Base-by-base conservation (phyloP, 1,284 basidiomycete species). In the Cystobasidiaceae sp. region DNA sequence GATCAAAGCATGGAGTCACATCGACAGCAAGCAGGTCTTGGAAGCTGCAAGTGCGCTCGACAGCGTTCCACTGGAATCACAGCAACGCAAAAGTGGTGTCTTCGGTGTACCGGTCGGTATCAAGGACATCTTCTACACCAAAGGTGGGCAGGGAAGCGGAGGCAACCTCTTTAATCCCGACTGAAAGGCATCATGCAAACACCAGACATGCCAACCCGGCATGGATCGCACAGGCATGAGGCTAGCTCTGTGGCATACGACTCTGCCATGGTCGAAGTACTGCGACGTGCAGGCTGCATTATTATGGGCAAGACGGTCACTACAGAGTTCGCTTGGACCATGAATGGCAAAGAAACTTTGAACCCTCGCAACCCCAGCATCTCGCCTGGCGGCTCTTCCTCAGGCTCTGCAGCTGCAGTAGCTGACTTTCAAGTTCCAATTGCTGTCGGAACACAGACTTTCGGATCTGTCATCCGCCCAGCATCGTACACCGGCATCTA, bases 401-500 rank as follows among this genome's bases (percentile, higher is more conserved):
- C 73, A 17, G 73, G 73, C 0, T 74, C 73, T n/a, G 72, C 60
- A 44, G 73, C 72, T 2, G 72, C 70, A 11, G 72, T 74, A 3
- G 64, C 69, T 21, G 72, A 74, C 55, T 72, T 58, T 46, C 73
- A 74, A 57, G 19, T 43, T 32, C 55, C 52, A 25, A 66, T 54
- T 5, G 30, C 60, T 15, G 13, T 34, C 21, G 55, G 65, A 23
- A 59, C 92, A 0, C 94, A 98, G 74, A 97, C 94, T 0, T 94
- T 94, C 6, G 96, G 94, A 0, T 97, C 93, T 4, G 86, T 89
- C 4, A 84, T 93, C 33, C 80, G 97, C 1, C 96, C 94, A 0
- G 93, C 93, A 0, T 87, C 91, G 0, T 97, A 96, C 75, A 97
- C 92, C 73, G 92, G 93, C 2, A 81, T 97, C 0, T 85, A 88